phyloP scores from a whole-genome alignment of 345 rosid species.

The Punica granatum region DNA sequence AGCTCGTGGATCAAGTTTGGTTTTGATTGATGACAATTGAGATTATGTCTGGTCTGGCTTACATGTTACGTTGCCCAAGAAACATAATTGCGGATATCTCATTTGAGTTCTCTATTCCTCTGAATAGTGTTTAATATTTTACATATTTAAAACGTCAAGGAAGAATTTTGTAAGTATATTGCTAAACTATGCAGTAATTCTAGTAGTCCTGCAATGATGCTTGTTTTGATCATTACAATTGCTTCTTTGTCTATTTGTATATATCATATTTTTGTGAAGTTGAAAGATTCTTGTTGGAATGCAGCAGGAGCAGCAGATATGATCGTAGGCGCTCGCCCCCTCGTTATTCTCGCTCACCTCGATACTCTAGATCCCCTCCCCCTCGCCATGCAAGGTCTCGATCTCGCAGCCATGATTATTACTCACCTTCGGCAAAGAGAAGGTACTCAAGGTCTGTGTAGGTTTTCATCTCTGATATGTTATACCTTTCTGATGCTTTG shows the following conservation, averaged over 20 bases:
- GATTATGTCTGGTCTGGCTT: background rate
- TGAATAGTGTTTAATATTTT: background rate
- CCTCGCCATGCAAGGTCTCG: slow-evolving; percentile 61
- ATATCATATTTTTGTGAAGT: background rate
- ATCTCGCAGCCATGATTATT: slow-evolving; percentile 50
- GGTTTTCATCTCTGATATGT: background rate
- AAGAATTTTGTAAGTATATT: too few species aligned
- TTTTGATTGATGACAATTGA: background rate
- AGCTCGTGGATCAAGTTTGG: background rate
- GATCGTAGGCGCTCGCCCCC: slow-evolving; percentile 65
- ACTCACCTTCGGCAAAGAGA: slow-evolving; percentile 51
- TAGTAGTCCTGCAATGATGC: too few species aligned
- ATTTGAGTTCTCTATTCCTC: background rate
- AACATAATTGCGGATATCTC: too few species aligned
- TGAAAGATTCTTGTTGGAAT: background rate
- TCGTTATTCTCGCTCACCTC: slow-evolving; percentile 50
- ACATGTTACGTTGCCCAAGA: background rate
- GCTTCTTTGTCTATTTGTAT: too few species aligned
- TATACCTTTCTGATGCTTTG: background rate
- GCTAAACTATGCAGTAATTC: too few species aligned
- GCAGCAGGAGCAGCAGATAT: slow-evolving; percentile 32
- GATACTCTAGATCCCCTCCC: slow-evolving; percentile 73
- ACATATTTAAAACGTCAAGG: too few species aligned
- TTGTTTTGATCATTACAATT: too few species aligned
- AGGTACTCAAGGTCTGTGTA: slow-evolving; percentile 53